phyloP scores from a whole-genome alignment of 208 protist genomes.

The Balamuthia mandrillaris region DNA sequence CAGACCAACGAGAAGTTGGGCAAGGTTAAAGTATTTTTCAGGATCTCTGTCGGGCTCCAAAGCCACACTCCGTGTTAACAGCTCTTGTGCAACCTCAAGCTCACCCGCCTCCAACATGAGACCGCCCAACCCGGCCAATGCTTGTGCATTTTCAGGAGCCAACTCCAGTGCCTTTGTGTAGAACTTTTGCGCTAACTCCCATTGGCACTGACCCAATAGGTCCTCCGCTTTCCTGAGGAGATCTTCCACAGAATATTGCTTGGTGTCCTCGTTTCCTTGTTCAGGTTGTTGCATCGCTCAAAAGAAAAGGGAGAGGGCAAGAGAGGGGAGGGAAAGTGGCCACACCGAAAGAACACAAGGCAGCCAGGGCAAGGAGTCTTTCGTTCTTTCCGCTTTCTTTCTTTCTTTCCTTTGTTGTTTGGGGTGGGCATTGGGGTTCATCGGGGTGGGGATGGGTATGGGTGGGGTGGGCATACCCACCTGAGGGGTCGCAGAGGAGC shows the following conservation, averaged over 20 bases:
- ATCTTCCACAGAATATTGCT: neutral
- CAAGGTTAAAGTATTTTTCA: neutral
- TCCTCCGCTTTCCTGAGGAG: slow-evolving; percentile 18
- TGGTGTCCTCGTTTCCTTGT: neutral
- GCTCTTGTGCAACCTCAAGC: neutral
- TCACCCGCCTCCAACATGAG: neutral
- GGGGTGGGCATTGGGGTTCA: too few relatives aligned
- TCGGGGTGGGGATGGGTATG: too few relatives aligned
- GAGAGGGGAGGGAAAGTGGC: too few relatives aligned
- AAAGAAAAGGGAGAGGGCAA: too few relatives aligned
- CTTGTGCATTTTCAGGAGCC: neutral
- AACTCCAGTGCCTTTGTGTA: neutral
- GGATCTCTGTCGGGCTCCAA: neutral
- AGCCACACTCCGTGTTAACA: neutral
- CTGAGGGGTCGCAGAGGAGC: too few relatives aligned
- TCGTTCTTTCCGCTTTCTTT: too few relatives aligned
- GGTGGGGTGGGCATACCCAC: too few relatives aligned
- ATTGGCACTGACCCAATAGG: neutral
- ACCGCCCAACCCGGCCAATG: neutral
- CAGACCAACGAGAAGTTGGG: neutral
- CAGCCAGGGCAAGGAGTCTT: too few relatives aligned
- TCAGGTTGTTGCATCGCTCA: too few relatives aligned
- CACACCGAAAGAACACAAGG: too few relatives aligned
- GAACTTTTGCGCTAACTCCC: neutral
- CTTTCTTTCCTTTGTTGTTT: too few relatives aligned